Conservation (phyloP, 176 grass and related monocot genomes). For the Juncus inflexus region DNA sequence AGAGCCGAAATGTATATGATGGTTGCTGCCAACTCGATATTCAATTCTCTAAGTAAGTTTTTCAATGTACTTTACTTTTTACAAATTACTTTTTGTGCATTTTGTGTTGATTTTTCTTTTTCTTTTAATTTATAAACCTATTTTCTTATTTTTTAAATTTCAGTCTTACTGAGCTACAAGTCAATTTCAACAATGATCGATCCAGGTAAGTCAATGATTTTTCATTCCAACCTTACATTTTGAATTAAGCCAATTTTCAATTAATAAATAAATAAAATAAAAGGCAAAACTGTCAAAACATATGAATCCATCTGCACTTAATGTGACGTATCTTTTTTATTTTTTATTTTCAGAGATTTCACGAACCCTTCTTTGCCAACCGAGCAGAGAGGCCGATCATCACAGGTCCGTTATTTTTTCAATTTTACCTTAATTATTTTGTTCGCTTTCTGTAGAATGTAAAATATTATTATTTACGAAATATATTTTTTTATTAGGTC, state of each 20-base stretch:
- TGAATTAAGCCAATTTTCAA: background rate
- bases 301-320: background rate
- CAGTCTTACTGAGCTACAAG: slow-evolving; percentile 53
- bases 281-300: slow-evolving; percentile 10
- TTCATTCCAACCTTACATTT: slow-evolving; percentile 6
- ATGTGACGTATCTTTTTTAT: background rate
- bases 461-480: no score
- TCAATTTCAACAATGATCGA: slow-evolving; percentile 57
- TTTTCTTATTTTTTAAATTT: slow-evolving; percentile 14
- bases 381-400: slow-evolving; percentile 51
- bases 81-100: no score
- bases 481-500: slow-evolving; percentile 16
- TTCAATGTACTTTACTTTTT: background rate
- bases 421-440: background rate
- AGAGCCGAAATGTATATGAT: slow-evolving; percentile 62
- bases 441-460: background rate
- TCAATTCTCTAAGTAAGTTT: slow-evolving; percentile 46
- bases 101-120: background rate
- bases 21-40: slow-evolving; percentile 63
- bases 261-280: background rate
- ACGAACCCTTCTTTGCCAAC: slow-evolving; percentile 57
- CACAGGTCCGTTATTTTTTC: slow-evolving; percentile 38
- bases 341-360: slow-evolving; percentile 48
- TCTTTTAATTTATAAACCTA: slow-evolving; percentile 13
- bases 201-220: slow-evolving; percentile 34